A percentile compares a stretch with the other conserved stretches of the same genome.
phyloP scores from a whole-genome alignment of 2,329 filamentous ascomycete species.

The Ceratocystis alfenasii region DNA sequence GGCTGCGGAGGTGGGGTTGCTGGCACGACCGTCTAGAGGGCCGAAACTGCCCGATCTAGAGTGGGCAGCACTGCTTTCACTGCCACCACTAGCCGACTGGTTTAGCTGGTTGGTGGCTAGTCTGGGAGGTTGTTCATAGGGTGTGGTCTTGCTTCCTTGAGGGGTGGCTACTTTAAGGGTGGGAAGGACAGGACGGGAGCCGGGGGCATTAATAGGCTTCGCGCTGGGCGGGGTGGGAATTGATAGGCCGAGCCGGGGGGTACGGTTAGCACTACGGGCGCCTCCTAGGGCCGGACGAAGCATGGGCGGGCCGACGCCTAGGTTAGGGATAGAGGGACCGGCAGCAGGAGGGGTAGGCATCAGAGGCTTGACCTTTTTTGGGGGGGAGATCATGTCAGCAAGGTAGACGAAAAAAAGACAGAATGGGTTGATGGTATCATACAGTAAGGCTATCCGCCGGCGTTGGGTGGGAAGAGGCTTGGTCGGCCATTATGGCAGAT shows the following conservation, averaged over 20 bases:
- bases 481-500: slow-evolving; percentile 26
- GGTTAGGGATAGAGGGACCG: slow-evolving; percentile 38
- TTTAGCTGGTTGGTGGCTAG: slow-evolving; percentile 35
- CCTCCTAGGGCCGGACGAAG: slow-evolving; percentile 74
- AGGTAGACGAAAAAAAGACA: slow-evolving; percentile 11
- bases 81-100: slow-evolving; percentile 61
- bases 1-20: slow-evolving; percentile 75
- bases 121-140: slow-evolving; percentile 49
- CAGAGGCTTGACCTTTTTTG: slow-evolving; percentile 22
- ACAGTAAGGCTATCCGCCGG: slow-evolving; percentile 21
- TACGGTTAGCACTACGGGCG: slow-evolving; percentile 48
- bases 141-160: slow-evolving; percentile 64
- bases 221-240: slow-evolving; percentile 79
- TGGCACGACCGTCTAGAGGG: slow-evolving; percentile 59
- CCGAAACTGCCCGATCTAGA: slow-evolving; percentile 79
- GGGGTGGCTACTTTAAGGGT: slow-evolving; percentile 77
- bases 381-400: not conserved
- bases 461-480: slow-evolving; percentile 25
- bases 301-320: slow-evolving; percentile 67
- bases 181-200: slow-evolving; percentile 49
- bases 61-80: slow-evolving; percentile 66
- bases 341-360: slow-evolving; percentile 22
- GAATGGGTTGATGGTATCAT: slow-evolving; percentile 3
- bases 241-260: slow-evolving; percentile 72
- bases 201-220: slow-evolving; percentile 52